A percentile compares a stretch with the other conserved stretches of the same genome.
Conservation (phyloP, 768 basidiomycete species). For the Phylloporus arenicola region DNA sequence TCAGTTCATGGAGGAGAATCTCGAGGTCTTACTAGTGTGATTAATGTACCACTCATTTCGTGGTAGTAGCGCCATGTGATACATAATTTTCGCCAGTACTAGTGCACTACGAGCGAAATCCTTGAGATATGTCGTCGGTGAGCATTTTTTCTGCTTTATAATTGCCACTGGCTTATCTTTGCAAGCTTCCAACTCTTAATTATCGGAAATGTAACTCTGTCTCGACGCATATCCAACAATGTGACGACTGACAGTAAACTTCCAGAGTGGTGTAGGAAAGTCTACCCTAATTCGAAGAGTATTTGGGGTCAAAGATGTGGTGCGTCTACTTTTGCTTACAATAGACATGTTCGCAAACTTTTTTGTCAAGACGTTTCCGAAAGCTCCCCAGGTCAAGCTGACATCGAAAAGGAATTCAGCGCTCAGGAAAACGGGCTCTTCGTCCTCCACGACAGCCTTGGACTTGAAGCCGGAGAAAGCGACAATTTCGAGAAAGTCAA, state of each 20-base stretch:
- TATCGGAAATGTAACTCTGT: not conserved
- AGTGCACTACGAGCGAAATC: not conserved
- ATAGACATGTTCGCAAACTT: not conserved
- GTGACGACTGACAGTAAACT: not conserved
- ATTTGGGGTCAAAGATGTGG: not conserved
- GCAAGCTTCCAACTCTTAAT: not conserved
- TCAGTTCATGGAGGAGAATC: too few species aligned
- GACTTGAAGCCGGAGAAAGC: not conserved
- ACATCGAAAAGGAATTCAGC: not conserved
- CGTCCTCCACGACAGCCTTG: not conserved
- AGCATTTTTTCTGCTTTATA: not conserved
- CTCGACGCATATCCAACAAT: not conserved
- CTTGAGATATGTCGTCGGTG: slow-evolving; percentile 1
- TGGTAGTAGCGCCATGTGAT: too few species aligned
- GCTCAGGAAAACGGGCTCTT: slow-evolving; percentile 1
- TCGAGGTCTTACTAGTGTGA: too few species aligned
- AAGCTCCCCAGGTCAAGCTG: not conserved
- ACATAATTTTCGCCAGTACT: too few species aligned
- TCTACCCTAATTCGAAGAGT: not conserved
- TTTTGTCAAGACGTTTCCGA: not conserved
- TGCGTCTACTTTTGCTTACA: not conserved
- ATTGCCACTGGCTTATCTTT: not conserved
- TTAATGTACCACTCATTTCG: too few species aligned
- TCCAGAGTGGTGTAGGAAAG: slow-evolving; percentile 1
- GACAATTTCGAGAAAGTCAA: not conserved